phyloP scores from a whole-genome alignment of 768 basidiomycete genomes.

The Sarcodon sp. region DNA sequence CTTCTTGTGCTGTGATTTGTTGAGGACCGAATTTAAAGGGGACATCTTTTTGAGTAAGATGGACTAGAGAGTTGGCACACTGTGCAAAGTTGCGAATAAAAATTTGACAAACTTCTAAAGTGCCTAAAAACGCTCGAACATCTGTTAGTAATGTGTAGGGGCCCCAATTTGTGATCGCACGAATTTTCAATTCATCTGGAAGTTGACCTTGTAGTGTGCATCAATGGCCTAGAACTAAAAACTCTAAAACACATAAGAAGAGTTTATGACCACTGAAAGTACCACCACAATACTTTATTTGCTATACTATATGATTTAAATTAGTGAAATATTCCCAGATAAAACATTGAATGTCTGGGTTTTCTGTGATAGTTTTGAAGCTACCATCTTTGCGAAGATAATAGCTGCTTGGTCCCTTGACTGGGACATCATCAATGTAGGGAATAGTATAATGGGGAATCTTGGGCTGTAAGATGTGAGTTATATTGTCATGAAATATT shows the following conservation, averaged over 20 bases:
- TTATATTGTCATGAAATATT: no score
- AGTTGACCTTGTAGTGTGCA: conserved; percentile 15
- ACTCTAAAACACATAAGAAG: conserved; percentile 5
- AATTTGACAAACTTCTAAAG: conserved; percentile 6
- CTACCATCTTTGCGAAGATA: no score
- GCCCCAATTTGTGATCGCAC: conserved; percentile 15
- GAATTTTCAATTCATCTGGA: conserved; percentile 13
- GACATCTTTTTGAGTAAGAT: conserved; percentile 10
- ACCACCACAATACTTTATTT: no score
- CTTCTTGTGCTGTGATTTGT: conserved; percentile 5
- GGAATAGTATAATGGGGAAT: no score
- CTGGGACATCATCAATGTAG: no score
- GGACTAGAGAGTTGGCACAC: conserved; percentile 6
- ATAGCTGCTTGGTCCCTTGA: no score
- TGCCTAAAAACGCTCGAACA: conserved; percentile 14
- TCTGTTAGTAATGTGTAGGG: conserved; percentile 8
- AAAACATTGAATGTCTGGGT: no score
- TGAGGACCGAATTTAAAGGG: conserved; percentile 7
- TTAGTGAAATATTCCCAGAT: no score
- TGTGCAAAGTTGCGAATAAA: conserved; percentile 12
- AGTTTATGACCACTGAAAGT: conserved; percentile 9
- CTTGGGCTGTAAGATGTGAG: no score
- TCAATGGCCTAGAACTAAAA: conserved; percentile 22
- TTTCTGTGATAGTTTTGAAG: no score
- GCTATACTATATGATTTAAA: no score